Evolutionary conservation across 2,329 filamentous ascomycete species (phyloP).

Genomic region (Fusarium sp.): DNA sequence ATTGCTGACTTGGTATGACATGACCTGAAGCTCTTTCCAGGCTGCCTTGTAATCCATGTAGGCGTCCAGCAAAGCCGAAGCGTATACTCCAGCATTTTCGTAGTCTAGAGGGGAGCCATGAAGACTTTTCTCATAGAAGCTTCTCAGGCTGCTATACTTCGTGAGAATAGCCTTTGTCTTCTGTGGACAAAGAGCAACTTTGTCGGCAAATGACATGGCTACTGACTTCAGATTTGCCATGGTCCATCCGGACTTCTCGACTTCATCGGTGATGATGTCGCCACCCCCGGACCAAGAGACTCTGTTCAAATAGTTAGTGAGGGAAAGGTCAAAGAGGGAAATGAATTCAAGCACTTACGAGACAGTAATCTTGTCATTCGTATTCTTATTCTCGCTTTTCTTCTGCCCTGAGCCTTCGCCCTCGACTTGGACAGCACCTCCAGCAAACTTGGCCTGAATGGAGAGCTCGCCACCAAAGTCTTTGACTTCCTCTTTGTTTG

Average conservation of each 20-base stretch:
- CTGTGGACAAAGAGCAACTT: slow-evolving; percentile 19
- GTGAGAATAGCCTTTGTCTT: slow-evolving; percentile 22
- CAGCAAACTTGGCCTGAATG: slow-evolving; percentile 2
- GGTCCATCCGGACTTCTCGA: slow-evolving; percentile 4
- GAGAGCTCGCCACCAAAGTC: slow-evolving; percentile 10
- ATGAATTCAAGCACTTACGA: neutral
- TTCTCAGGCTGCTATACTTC: slow-evolving; percentile 13
- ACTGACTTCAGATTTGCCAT: slow-evolving; percentile 7
- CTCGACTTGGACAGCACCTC: neutral
- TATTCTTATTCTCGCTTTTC: neutral
- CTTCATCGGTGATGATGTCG: slow-evolving; percentile 13
- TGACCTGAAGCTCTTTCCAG: slow-evolving; percentile 1
- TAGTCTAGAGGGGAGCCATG: slow-evolving; percentile 24
- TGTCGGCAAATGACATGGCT: slow-evolving; percentile 21
- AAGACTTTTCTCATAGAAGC: slow-evolving; percentile 10
- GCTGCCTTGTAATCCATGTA: slow-evolving; percentile 21
- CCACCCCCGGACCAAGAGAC: slow-evolving; percentile 25
- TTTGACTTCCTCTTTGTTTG: neutral
- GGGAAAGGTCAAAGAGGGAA: neutral
- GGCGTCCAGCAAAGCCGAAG: slow-evolving; percentile 8
- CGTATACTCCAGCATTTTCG: slow-evolving; percentile 22
- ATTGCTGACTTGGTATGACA: slow-evolving; percentile 6
- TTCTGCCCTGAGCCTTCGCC: neutral
- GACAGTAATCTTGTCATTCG: slow-evolving; percentile 2
- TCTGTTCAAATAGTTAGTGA: neutral